Percentiles rank a stretch among this genome's conserved stretches.
Conservation (phyloP, 169 alveolate species). For the Cryptosporidium viatorum region DNA sequence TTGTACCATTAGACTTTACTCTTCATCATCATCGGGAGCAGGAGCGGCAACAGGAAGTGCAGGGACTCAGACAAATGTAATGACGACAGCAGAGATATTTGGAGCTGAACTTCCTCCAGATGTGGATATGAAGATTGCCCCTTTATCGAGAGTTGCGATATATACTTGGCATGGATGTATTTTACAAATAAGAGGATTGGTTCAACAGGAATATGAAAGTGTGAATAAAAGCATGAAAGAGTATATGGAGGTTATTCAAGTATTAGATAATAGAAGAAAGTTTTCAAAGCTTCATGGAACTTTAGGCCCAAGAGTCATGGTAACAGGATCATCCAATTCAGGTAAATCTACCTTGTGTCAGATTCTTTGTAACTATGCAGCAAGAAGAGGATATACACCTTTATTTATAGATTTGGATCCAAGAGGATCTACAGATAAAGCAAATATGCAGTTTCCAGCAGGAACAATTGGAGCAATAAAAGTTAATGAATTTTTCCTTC, state of each 20-base stretch:
- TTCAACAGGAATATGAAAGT: slow-evolving; percentile 90
- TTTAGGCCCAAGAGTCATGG: slow-evolving; percentile 87
- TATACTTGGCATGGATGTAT: slow-evolving; percentile 90
- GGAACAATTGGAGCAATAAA: slow-evolving; percentile 80
- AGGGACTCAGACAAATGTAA: not conserved
- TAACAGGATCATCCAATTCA: slow-evolving; percentile 88
- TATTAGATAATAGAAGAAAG: slow-evolving; percentile 85
- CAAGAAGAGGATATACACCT: slow-evolving; percentile 87
- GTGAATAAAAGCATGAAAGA: slow-evolving; percentile 86
- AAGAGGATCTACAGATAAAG: slow-evolving; percentile 83
- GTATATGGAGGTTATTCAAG: slow-evolving; percentile 82
- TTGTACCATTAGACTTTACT: slow-evolving; percentile 59
- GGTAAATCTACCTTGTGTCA: slow-evolving; percentile 89
- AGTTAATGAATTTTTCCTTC: slow-evolving; percentile 70
- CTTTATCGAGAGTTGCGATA: slow-evolving; percentile 85
- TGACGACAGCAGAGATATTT: slow-evolving; percentile 86
- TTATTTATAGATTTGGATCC: slow-evolving; percentile 88
- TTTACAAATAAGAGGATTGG: slow-evolving; percentile 87
- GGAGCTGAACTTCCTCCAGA: slow-evolving; percentile 87
- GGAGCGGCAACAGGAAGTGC: not conserved
- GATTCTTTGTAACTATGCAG: slow-evolving; percentile 85
- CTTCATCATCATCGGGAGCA: slow-evolving; percentile 6
- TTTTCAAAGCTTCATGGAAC: slow-evolving; percentile 84
- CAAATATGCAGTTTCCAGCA: slow-evolving; percentile 82
- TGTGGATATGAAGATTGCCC: slow-evolving; percentile 83